Evolutionary conservation across 768 basidiomycete genomes (phyloP).

Genomic region (Lentinula aciculospora): DNA sequence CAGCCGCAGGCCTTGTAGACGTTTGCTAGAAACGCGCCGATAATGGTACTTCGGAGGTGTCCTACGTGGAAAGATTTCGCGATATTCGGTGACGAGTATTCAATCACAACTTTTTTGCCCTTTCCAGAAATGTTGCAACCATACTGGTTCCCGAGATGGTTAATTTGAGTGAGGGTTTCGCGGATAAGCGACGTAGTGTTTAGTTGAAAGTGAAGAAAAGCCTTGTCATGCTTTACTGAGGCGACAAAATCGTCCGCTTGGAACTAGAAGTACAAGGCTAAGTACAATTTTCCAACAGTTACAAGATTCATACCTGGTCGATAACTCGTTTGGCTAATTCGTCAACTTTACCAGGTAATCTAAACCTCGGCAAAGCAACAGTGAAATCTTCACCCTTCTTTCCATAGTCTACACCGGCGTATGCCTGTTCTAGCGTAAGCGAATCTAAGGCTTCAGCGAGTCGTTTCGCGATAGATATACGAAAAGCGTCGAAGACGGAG

Average conservation of each 20-base stretch:
- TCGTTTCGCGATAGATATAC: slow-evolving; percentile 73
- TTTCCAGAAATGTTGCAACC: slow-evolving; percentile 74
- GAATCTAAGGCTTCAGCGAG: slow-evolving; percentile 59
- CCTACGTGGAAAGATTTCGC: slow-evolving; percentile 99
- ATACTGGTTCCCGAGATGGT: slow-evolving; percentile 73
- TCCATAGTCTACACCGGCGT: slow-evolving; percentile 80
- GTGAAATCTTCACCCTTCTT: slow-evolving; percentile 95
- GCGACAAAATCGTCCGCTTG: slow-evolving; percentile 76
- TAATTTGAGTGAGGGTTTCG: slow-evolving; percentile 66
- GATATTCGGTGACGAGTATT: slow-evolving; percentile 96
- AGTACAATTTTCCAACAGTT: too few relatives aligned
- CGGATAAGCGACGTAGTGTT: slow-evolving; percentile 60
- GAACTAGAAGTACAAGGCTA: slow-evolving; percentile 49
- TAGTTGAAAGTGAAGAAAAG: slow-evolving; percentile 80
- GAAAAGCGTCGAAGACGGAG: slow-evolving; percentile 71
- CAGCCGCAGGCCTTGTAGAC: slow-evolving; percentile 90
- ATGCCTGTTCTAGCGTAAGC: slow-evolving; percentile 72
- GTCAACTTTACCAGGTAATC: slow-evolving; percentile 78
- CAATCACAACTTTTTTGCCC: slow-evolving; percentile 82
- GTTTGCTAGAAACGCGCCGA: slow-evolving; percentile 91
- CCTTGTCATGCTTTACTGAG: slow-evolving; percentile 61
- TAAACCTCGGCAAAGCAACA: slow-evolving; percentile 87
- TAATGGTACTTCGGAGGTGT: slow-evolving; percentile 95
- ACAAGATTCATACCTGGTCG: slow-evolving; percentile 49
- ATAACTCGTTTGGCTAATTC: slow-evolving; percentile 70